A percentile compares a stretch with the other conserved stretches of the same genome.
phyloP scores from a whole-genome alignment of 176 grass and related monocot genomes.

The Triticum monococcum region DNA sequence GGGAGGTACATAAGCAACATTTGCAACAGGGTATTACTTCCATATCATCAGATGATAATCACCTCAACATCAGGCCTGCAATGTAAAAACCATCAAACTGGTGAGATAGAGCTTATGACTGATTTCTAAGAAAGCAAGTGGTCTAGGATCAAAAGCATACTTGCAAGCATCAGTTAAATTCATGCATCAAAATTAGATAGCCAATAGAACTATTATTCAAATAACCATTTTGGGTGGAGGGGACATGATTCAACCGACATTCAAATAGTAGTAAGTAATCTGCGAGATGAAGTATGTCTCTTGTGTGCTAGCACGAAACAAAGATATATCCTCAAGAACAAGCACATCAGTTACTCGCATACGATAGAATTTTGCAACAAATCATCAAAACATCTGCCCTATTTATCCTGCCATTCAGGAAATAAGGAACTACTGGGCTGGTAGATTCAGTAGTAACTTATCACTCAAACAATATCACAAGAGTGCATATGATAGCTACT shows the following conservation, averaged over 20 bases:
- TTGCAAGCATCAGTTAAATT: not conserved
- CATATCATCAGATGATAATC: slow-evolving; percentile 5
- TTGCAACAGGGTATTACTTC: not conserved
- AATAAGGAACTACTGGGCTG: too few relatives aligned
- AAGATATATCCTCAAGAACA: not conserved
- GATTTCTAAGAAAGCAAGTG: not conserved
- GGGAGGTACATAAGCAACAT: slow-evolving; percentile 33
- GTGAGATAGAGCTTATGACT: not conserved
- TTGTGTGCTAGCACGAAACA: not conserved
- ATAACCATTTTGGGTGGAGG: not conserved
- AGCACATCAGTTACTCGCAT: not conserved
- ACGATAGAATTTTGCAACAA: not conserved
- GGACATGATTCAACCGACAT: not conserved
- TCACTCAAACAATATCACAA: not conserved
- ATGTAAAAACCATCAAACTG: not conserved
- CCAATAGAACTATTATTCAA: not conserved
- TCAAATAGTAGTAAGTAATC: not conserved
- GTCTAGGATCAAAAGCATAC: not conserved
- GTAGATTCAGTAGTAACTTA: not conserved
- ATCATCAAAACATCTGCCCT: too few relatives aligned
- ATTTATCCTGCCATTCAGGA: not conserved
- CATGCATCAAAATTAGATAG: not conserved
- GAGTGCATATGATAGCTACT: not conserved
- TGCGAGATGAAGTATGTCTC: too few relatives aligned
- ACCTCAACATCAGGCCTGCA: slow-evolving; percentile 22